Percentiles rank a stretch among this genome's conserved stretches.
phyloP scores from a whole-genome alignment of 2,329 filamentous ascomycete genomes.

The Biscogniauxia mediterranea region DNA sequence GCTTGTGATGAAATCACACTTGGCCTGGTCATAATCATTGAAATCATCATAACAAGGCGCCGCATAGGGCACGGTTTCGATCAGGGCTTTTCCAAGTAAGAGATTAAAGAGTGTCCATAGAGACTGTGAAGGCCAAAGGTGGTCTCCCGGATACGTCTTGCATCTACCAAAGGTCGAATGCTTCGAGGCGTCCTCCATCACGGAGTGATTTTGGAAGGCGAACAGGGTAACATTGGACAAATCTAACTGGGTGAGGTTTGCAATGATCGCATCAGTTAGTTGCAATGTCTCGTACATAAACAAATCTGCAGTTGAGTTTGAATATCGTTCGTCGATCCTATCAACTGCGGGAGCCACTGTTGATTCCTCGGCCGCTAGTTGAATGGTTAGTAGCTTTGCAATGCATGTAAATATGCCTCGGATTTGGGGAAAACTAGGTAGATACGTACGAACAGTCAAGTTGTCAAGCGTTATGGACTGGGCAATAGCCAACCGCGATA shows the following conservation, averaged over 20 bases:
- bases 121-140: slow-evolving; percentile 24
- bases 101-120: slow-evolving; percentile 32
- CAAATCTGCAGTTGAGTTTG: neutral
- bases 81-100: slow-evolving; percentile 30
- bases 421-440: neutral
- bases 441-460: neutral
- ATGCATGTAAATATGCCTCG: neutral
- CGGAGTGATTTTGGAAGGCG: slow-evolving; percentile 14
- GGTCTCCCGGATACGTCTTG: slow-evolving; percentile 32
- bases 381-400: neutral
- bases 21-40: slow-evolving; percentile 27
- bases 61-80: slow-evolving; percentile 34
- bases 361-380: neutral
- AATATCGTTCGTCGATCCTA: neutral
- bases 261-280: slow-evolving; percentile 18
- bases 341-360: neutral
- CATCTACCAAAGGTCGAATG: slow-evolving; percentile 16
- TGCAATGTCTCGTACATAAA: neutral
- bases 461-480: neutral
- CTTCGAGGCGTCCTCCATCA: slow-evolving; percentile 3
- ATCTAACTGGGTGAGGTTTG: slow-evolving; percentile 17
- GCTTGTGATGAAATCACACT: slow-evolving; percentile 26
- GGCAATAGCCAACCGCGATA: neutral
- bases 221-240: slow-evolving; percentile 25
- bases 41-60: slow-evolving; percentile 32